phyloP scores from a whole-genome alignment of 2,329 filamentous ascomycete genomes.

The Cercospora zeina region DNA sequence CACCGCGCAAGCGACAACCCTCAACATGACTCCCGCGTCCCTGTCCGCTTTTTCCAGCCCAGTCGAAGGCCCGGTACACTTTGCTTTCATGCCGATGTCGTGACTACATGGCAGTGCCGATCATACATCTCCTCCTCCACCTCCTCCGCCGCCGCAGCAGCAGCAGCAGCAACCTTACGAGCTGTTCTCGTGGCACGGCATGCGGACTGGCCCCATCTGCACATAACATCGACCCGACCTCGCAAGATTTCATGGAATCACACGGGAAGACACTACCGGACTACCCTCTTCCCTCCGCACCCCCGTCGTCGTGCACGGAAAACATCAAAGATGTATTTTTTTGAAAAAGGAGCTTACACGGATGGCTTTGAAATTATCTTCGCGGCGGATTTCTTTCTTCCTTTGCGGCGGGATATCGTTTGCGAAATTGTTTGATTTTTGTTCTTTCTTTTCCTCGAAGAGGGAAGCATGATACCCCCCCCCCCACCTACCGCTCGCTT shows the following conservation, averaged over 20 bases:
- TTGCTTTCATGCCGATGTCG: conserved; percentile 36
- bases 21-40: conserved; percentile 30
- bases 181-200: background rate
- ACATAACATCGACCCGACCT: background rate
- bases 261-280: too few species aligned
- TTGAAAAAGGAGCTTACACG: background rate
- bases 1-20: conserved; percentile 34
- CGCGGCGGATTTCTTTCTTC: too few species aligned
- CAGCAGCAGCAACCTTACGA: background rate
- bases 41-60: conserved; percentile 38
- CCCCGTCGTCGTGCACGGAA: background rate
- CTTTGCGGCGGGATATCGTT: background rate
- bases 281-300: too few species aligned
- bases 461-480: conserved; percentile 3
- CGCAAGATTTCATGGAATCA: background rate
- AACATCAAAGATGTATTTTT: background rate
- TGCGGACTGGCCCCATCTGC: conserved; percentile 5
- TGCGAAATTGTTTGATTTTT: background rate
- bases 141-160: too few species aligned
- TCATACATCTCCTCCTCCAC: conserved; percentile 8
- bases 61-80: conserved; percentile 33
- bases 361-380: too few species aligned
- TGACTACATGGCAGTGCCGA: conserved; percentile 32
- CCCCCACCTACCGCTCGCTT: conserved; percentile 6
- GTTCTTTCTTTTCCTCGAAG: background rate